Base-by-base conservation (phyloP, 768 basidiomycete species). In the Lentinula raphanica region DNA sequence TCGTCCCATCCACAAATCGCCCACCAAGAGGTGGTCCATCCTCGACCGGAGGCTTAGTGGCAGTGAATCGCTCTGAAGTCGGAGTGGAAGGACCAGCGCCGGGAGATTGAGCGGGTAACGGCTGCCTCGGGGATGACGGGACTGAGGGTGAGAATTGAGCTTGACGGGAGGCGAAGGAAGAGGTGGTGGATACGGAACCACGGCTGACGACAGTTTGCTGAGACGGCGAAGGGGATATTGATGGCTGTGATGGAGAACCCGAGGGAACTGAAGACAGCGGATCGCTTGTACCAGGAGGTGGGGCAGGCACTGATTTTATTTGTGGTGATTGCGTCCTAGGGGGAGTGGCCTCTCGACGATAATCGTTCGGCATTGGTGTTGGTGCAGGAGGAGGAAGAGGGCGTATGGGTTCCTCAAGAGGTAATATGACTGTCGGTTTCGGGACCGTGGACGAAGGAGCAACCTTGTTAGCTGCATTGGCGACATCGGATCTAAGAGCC, bases 401-500 rank as follows among this genome's bases (percentile, higher is more conserved):
- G 56, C 29, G 75, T 29, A 71, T 66, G 63, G 77, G 81, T 59
- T 87, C 88, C 64, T 91, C 89, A 35, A 89, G 69, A 3, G 85
- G 82, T 1, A 81, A 83, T 46, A 89, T 69, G 56, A 85, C 67
- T 5, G 76, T 75, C 6, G 90, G 90, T 64, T 81, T 83, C 0
- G 87, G 87, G 12, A 72, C 75, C 62, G 80, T 81, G 0, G 76
- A 61, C 25, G 78, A 64, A 3, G 79, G 78, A 0, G 77, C 67
- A 25, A 76, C 76, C 67, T 86, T 87, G 64, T 85, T 80, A 42
- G 82, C 81, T 4, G 89, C 88, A 61, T 78, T 81, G 63, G 71
- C 76, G 54, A 98, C 77, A 67, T 97, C 95, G 1, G 79, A 81
- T 56, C 84, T 79, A 31, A 98, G 81, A 21, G 90, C 81, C 69